A percentile compares a stretch with the other conserved stretches of the same genome.
phyloP scores from a whole-genome alignment of 495 filamentous ascomycete genomes.

The Clohesyomyces aquaticus region DNA sequence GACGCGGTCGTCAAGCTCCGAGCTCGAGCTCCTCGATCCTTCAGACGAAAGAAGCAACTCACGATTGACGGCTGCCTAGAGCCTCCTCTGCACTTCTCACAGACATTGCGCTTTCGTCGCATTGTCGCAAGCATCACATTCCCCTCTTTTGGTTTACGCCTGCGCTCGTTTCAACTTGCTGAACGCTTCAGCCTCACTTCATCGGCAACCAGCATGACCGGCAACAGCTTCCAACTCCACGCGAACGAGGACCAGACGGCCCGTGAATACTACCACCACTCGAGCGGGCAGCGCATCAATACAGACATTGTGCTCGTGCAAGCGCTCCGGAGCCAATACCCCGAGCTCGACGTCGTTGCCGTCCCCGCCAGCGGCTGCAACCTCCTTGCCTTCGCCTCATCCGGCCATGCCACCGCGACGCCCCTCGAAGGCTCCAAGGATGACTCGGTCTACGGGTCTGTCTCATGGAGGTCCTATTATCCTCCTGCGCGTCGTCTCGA shows the following conservation, averaged over 20 bases:
- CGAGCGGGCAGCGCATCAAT: slow-evolving; percentile 52
- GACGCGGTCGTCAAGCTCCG: too few species aligned
- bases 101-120: not conserved
- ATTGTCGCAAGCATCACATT: too few species aligned
- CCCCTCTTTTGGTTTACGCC: too few species aligned
- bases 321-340: slow-evolving; percentile 56
- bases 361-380: slow-evolving; percentile 45
- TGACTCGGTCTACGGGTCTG: slow-evolving; percentile 40
- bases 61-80: not conserved
- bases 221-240: slow-evolving; percentile 20
- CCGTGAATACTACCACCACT: slow-evolving; percentile 51
- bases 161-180: too few species aligned
- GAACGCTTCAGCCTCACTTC: too few species aligned
- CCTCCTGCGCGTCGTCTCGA: slow-evolving; percentile 58
- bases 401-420: slow-evolving; percentile 52
- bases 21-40: slow-evolving; percentile 8
- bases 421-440: slow-evolving; percentile 46
- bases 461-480: slow-evolving; percentile 51
- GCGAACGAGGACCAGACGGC: slow-evolving; percentile 38
- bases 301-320: slow-evolving; percentile 58
- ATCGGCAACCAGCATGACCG: slow-evolving; percentile 34
- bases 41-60: not conserved
- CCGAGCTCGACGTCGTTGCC: slow-evolving; percentile 55
- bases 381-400: slow-evolving; percentile 56
- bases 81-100: not conserved